Evolutionary conservation across 1,139 yeast genomes (phyloP), one percentile per base, ranked within the genome.

Genomic region (Taphrina wiesneri): DNA sequence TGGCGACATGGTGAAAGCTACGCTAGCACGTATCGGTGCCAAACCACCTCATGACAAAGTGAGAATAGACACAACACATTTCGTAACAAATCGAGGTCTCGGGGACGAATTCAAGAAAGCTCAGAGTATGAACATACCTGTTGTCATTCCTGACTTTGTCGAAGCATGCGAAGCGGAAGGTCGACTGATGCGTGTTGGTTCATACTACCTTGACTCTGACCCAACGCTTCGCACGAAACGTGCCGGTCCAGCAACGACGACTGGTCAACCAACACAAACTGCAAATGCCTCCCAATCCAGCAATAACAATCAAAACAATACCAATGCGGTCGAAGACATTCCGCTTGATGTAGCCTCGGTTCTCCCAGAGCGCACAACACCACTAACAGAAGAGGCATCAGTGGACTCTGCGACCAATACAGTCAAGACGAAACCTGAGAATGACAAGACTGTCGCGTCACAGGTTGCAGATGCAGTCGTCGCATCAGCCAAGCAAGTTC

Each of bases 141-240:
- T 93, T 52, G 93, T 93, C 30, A 84, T 97, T 75, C 99, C 99
- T 0, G 98, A 93, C 75, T 93, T 98, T 98, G 80, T 93, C 67
- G 87, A 89, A 76, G 97, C 97, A 0, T 93, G 99, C 79, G 96
- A 90, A 73, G 77, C 83, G 59, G 98, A 92, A 73, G 84, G 96
- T 71, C 80, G 97, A 73, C 85, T 93, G 68, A 96, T 92, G 51
- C 97, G 98, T 32, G 99, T 95, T 15, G 83, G 96, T 72, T 91
- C 90, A 70, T 89, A 87, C 72, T 88, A 88, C 72, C 79, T 88
- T 39, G 83, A 81, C 73, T 79, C 84, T 17, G 56, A 49, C 25
- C 51, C 70, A 1, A 32, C 63, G 15, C 59, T 51, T 36, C 56
- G 57, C 36, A 36, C 56, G 43, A 60, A 30, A 28, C 56, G 64